A percentile compares a stretch with the other conserved stretches of the same genome.
Conservation (phyloP, 169 alveolate species). For the Perkinsus marinus region DNA sequence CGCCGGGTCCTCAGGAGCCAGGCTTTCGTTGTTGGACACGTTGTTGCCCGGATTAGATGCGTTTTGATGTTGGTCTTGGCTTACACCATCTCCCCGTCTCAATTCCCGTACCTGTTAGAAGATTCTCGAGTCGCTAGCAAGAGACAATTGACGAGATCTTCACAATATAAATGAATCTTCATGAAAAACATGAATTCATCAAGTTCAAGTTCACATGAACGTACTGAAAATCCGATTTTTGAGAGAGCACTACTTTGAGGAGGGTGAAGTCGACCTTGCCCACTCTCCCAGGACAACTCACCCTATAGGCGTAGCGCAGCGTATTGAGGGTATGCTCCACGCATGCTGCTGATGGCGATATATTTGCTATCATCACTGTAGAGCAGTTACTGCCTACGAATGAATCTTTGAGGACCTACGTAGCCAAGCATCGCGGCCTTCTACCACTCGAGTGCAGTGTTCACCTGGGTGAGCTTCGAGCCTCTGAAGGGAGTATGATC, state of each 20-base stretch:
- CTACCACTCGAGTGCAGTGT: not conserved
- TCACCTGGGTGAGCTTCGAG: constrained; percentile 81
- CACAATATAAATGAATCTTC: no score
- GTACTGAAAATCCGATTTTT: no score
- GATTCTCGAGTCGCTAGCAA: not conserved
- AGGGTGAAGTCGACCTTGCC: not conserved
- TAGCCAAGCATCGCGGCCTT: not conserved
- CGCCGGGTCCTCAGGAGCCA: not conserved
- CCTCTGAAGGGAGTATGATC: constrained; percentile 97
- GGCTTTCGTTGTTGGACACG: not conserved
- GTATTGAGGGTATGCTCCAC: constrained; percentile 97
- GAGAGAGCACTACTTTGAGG: no score
- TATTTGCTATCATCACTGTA: constrained; percentile 95
- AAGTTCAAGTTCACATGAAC: no score
- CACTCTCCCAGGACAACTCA: constrained; percentile 26
- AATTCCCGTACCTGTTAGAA: not conserved
- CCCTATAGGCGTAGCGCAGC: constrained; percentile 90
- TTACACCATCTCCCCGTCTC: not conserved
- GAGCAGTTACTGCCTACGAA: constrained; percentile 85
- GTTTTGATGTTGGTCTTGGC: not conserved
- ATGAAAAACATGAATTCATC: no score
- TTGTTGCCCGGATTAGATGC: not conserved
- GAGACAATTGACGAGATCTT: not conserved
- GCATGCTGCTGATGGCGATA: constrained; percentile 86
- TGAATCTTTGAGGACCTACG: constrained; percentile 74